Evolutionary conservation across 2,329 filamentous ascomycete species (phyloP).

Genomic region (Myriangium duriaei): DNA sequence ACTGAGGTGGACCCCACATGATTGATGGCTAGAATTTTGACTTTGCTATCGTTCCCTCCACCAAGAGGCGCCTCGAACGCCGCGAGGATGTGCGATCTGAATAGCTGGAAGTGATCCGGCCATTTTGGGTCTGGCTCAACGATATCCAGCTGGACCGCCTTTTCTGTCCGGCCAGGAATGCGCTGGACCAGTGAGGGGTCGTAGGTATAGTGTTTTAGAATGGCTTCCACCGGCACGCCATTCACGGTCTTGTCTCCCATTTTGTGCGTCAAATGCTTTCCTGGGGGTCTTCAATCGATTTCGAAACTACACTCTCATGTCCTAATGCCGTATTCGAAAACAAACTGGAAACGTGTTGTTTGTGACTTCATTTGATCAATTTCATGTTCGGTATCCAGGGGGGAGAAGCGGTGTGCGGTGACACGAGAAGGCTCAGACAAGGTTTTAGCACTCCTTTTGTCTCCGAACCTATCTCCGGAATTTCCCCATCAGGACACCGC

Average conservation of each 20-base stretch:
- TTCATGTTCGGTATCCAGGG: no score
- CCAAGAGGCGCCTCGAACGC: conserved; percentile 22
- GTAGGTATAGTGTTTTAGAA: conserved; percentile 10
- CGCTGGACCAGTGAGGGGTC: conserved; percentile 12
- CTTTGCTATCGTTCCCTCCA: conserved; percentile 3
- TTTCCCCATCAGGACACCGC: no score
- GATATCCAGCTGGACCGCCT: conserved; percentile 17
- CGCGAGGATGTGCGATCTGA: conserved; percentile 24
- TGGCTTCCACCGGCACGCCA: conserved; percentile 12
- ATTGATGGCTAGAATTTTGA: conserved; percentile 24
- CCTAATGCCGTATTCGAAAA: no score
- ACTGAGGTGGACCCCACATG: conserved; percentile 43
- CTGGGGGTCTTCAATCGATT: no score
- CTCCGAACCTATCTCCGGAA: no score
- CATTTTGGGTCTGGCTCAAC: conserved; percentile 28
- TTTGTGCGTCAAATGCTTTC: background rate
- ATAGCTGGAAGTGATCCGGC: conserved; percentile 22
- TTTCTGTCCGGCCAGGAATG: conserved; percentile 14
- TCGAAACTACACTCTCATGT: no score
- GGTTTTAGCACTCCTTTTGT: no score
- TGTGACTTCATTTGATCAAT: no score
- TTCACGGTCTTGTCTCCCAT: conserved; percentile 11
- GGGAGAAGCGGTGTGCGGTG: no score
- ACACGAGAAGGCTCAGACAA: no score
- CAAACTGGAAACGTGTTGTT: no score